Evolutionary conservation across 2,329 filamentous ascomycete species (phyloP), one percentile per base, ranked within the genome.

Genomic region (Neopestalotiopsis sp.): DNA sequence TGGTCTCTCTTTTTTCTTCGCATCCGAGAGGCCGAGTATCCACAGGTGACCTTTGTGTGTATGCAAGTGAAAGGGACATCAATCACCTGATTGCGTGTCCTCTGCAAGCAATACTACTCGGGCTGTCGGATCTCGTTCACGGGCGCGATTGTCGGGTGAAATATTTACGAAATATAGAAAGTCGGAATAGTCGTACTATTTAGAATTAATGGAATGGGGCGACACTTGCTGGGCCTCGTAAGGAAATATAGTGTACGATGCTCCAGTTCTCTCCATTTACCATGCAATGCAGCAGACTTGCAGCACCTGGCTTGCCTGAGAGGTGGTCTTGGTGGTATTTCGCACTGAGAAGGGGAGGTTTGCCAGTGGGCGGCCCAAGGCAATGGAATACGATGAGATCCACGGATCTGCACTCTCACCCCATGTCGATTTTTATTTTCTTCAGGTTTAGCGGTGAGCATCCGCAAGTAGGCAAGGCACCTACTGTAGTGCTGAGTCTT

Each of bases 401-500:
- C 59, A 62, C 59, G 59, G 59, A 62, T 62, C 59, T 62, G 59
- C 59, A 34, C 28, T 53, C 45, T 20, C 28, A 40, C 14, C 32
- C 24, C 59, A 30, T 62, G 30, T 30, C 34, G 30, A 40, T 20
- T n/a, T 62, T 34, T 38, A 53, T 53, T 53, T 53, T 53, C 45
- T 34, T 62, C 59, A 62, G 59, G 59, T 62, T 62, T 53, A 62
- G 59, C 59, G 59, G 59, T 62, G 59, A 62, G 59, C 59, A 30
- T 40, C 28, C 32, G 14, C 32, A 62, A 17, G 28, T 20, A 20
- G 30, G 34, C 17, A 10, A 30, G n/a, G 14, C 13, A 24, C 49
- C 6, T 6, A 38, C 24, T 28, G 34, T 53, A 53, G 45, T 53
- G 45, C 45, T 53, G 45, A 53, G 45, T 53, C 45, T 53, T 17